Evolutionary conservation across 116 monocot genomes (phyloP).

Genomic region (Phalaenopsis hybrid): DNA sequence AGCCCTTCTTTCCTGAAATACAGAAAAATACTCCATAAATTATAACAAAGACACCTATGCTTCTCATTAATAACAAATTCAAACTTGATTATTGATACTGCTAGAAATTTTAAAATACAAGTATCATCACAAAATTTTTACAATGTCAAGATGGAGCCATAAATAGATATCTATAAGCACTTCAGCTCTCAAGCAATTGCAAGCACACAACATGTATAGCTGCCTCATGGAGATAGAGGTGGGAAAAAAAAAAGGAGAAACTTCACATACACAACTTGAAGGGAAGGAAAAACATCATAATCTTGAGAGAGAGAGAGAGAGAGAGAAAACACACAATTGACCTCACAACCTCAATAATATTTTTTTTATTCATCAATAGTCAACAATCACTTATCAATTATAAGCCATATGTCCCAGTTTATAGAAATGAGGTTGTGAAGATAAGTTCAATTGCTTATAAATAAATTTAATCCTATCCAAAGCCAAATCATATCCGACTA

Average conservation of each 20-base stretch:
- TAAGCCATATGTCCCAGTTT: neutral
- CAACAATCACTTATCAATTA: neutral
- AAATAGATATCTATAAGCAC: neutral
- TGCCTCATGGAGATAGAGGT: too few species aligned
- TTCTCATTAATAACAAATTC: neutral
- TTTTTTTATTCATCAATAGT: neutral
- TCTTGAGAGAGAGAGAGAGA: neutral
- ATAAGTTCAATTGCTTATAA: neutral
- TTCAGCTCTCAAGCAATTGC: neutral
- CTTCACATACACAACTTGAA: neutral
- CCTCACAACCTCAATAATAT: neutral
- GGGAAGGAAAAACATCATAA: neutral
- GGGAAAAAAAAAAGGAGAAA: neutral
- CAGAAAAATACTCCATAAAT: neutral
- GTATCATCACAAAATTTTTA: neutral
- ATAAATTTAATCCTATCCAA: neutral
- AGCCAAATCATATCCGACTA: neutral
- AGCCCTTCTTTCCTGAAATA: slow-evolving; percentile 76
- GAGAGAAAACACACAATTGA: neutral
- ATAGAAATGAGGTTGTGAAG: neutral
- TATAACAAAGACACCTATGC: neutral
- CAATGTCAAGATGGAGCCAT: neutral
- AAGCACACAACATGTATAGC: neutral
- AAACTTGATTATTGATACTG: neutral
- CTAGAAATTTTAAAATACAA: neutral